phyloP scores from a whole-genome alignment of 495 filamentous ascomycete species.

The Chaetomidium leptoderma region DNA sequence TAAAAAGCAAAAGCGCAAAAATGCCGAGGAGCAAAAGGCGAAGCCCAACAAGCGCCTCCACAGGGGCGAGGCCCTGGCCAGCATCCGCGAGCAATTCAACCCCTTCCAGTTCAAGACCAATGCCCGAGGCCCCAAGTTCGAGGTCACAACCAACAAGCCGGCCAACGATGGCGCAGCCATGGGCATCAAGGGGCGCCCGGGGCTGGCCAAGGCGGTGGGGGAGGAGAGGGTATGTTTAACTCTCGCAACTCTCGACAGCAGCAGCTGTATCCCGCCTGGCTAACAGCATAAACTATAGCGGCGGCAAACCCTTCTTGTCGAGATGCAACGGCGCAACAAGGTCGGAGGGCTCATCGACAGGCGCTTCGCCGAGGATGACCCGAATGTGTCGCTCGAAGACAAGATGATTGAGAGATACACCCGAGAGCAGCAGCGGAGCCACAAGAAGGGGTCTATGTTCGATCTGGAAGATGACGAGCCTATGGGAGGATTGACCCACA shows the following conservation, averaged over 20 bases:
- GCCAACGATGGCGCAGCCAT: conserved; percentile 48
- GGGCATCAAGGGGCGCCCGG: conserved; percentile 63
- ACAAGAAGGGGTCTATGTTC: conserved; percentile 73
- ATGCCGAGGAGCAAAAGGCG: conserved; percentile 57
- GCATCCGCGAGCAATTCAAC: conserved; percentile 92
- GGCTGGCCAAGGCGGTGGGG: conserved; percentile 75
- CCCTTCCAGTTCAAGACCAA: conserved; percentile 87
- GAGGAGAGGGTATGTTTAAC: conserved; percentile 71
- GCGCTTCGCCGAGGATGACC: conserved; percentile 93
- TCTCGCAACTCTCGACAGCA: too few relatives aligned
- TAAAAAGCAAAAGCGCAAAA: conserved; percentile 81
- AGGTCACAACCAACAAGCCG: conserved; percentile 59
- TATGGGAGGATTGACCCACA: conserved; percentile 72
- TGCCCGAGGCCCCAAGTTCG: conserved; percentile 66
- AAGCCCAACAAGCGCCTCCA: conserved; percentile 65
- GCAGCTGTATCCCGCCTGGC: too few relatives aligned
- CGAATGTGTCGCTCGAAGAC: conserved; percentile 89
- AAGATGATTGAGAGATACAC: conserved; percentile 87
- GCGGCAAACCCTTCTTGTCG: conserved; percentile 71
- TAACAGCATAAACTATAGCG: conserved; percentile 56
- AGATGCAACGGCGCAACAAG: conserved; percentile 83
- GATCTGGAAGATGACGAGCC: conserved; percentile 84
- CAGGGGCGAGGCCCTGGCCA: conserved; percentile 66
- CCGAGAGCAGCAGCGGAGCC: conserved; percentile 67
- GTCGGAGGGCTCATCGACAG: conserved; percentile 87